Conservation (phyloP, 768 basidiomycete genomes). For the Baorangia bicolor region DNA sequence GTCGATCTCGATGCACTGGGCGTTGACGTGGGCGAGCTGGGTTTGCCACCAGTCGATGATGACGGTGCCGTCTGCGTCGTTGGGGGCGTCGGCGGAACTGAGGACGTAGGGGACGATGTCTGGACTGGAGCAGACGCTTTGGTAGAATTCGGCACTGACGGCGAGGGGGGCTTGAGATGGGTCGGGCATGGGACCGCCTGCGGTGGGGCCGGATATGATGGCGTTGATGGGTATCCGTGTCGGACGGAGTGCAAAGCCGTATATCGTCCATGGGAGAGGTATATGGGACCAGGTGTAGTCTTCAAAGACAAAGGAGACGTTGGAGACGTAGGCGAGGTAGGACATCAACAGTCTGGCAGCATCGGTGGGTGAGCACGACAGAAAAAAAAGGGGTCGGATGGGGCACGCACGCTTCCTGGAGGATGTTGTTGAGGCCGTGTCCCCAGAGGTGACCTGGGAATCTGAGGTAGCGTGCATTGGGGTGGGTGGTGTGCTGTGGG, state of each 20-base stretch:
- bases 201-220: constrained; percentile 55
- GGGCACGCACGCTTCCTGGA: constrained; percentile 56
- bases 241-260: constrained; percentile 52
- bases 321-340: constrained; percentile 48
- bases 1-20: constrained; percentile 46
- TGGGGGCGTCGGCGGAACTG: constrained; percentile 37
- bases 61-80: constrained; percentile 38
- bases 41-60: constrained; percentile 53
- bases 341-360: constrained; percentile 48
- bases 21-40: constrained; percentile 35
- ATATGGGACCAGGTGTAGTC: constrained; percentile 60
- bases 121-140: constrained; percentile 42
- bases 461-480: constrained; percentile 37
- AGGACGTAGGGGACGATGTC: constrained; percentile 33
- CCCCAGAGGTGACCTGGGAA: constrained; percentile 61
- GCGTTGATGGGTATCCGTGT: constrained; percentile 56
- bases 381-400: too few species aligned
- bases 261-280: constrained; percentile 53
- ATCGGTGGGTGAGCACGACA: not conserved
- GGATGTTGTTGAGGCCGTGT: constrained; percentile 59
- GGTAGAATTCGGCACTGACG: constrained; percentile 50
- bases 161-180: constrained; percentile 33
- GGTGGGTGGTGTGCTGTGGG: constrained; percentile 38
- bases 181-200: constrained; percentile 42
- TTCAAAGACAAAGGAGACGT: constrained; percentile 60